phyloP scores from a whole-genome alignment of 2,329 filamentous ascomycete genomes.

The Xylaria sp. region DNA sequence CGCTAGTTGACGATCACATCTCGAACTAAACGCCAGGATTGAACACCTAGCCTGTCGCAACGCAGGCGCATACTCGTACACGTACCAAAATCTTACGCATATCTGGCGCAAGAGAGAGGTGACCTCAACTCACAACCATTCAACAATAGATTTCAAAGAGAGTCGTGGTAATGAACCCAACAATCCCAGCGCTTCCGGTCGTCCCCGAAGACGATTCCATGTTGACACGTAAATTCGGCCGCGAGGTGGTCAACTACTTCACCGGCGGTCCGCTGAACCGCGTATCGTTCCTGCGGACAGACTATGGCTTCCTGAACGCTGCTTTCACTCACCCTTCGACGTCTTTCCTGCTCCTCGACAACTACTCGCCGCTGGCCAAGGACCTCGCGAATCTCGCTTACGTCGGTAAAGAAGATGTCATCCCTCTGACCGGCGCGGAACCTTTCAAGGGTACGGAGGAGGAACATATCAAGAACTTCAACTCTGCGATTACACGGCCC shows the following conservation, averaged over 20 bases:
- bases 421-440: conserved; percentile 62
- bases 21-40: background rate
- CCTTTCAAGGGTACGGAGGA: conserved; percentile 68
- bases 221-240: conserved; percentile 71
- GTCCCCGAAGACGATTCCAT: conserved; percentile 54
- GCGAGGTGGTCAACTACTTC: conserved; percentile 79
- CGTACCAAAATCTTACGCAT: background rate
- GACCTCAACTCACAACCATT: background rate
- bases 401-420: conserved; percentile 63
- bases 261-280: conserved; percentile 72
- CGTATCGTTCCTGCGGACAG: conserved; percentile 68
- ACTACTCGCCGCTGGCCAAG: conserved; percentile 67
- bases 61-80: background rate
- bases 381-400: conserved; percentile 60
- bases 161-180: conserved; percentile 27
- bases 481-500: conserved; percentile 63
- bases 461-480: conserved; percentile 65
- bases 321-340: conserved; percentile 63
- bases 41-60: background rate
- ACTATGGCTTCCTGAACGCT: conserved; percentile 62
- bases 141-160: background rate
- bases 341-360: conserved; percentile 71
- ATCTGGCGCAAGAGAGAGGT: background rate
- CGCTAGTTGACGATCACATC: background rate
- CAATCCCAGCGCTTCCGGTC: conserved; percentile 40